phyloP scores from a whole-genome alignment of 2,329 filamentous ascomycete genomes.

The Bipolaris zeicola region DNA sequence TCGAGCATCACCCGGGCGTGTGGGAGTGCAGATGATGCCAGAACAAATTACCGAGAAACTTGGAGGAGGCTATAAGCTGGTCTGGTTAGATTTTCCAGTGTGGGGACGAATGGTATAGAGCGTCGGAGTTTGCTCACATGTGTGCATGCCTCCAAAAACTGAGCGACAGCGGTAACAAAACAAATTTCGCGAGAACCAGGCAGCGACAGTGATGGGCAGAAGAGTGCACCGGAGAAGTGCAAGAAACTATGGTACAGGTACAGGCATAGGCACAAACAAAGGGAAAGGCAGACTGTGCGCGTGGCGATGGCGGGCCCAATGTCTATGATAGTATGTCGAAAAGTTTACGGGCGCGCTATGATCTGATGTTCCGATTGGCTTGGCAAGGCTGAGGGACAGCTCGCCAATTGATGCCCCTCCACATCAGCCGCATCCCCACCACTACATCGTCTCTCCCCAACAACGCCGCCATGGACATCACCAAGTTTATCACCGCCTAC shows the following conservation, averaged over 20 bases:
- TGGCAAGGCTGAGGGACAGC: conserved; percentile 17
- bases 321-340: conserved; percentile 24
- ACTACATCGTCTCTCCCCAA: conserved; percentile 6
- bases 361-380: conserved; percentile 22
- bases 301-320: conserved; percentile 20
- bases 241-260: conserved; percentile 11
- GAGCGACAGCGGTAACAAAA: conserved; percentile 15
- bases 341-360: conserved; percentile 32
- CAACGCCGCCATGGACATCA: conserved; percentile 77
- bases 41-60: conserved; percentile 29
- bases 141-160: conserved; percentile 25
- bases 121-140: conserved; percentile 20
- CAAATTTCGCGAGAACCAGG: background rate
- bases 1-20: conserved; percentile 59
- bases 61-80: conserved; percentile 11
- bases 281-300: conserved; percentile 7
- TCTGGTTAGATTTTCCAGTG: conserved; percentile 3
- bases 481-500: conserved; percentile 77
- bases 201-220: background rate
- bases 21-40: conserved; percentile 26
- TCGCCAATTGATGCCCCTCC: conserved; percentile 29
- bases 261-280: conserved; percentile 7
- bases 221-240: background rate
- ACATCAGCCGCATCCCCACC: conserved; percentile 18
- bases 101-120: background rate